Conservation (phyloP, 2,329 filamentous ascomycete genomes). For the Phialocephala subalpina region DNA sequence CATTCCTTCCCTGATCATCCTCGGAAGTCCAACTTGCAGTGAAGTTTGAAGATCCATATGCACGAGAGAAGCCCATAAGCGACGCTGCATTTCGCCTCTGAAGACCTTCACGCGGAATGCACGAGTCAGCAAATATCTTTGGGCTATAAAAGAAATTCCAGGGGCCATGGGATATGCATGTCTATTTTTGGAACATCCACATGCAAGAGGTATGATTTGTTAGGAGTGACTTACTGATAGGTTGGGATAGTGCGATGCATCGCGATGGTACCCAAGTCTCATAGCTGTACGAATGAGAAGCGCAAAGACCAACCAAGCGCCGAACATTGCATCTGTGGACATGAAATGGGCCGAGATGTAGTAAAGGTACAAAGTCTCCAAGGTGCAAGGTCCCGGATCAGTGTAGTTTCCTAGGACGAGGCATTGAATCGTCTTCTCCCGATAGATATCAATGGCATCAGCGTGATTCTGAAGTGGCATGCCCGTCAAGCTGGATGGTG, state of each 20-base stretch:
- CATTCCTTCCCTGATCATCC: constrained; percentile 70
- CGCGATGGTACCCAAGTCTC: constrained; percentile 65
- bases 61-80: constrained; percentile 60
- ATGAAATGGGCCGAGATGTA: constrained; percentile 60
- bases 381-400: constrained; percentile 55
- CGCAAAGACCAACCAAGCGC: constrained; percentile 60
- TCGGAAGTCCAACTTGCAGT: constrained; percentile 73
- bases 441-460: constrained; percentile 55
- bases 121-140: no score
- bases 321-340: constrained; percentile 59
- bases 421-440: constrained; percentile 59
- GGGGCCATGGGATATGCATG: no score
- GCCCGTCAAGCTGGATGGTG: constrained; percentile 44
- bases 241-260: constrained; percentile 56
- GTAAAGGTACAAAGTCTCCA: constrained; percentile 61
- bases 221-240: no score
- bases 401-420: constrained; percentile 59
- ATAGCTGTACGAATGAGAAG: constrained; percentile 61
- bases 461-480: constrained; percentile 49
- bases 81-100: constrained; percentile 68
- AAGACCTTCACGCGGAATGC: no score
- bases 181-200: no score
- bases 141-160: no score
- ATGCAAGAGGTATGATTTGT: no score
- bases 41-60: constrained; percentile 70